A percentile compares a stretch with the other conserved stretches of the same genome.
Conservation (phyloP, 768 basidiomycete genomes). For the Tricholoma matsutake region DNA sequence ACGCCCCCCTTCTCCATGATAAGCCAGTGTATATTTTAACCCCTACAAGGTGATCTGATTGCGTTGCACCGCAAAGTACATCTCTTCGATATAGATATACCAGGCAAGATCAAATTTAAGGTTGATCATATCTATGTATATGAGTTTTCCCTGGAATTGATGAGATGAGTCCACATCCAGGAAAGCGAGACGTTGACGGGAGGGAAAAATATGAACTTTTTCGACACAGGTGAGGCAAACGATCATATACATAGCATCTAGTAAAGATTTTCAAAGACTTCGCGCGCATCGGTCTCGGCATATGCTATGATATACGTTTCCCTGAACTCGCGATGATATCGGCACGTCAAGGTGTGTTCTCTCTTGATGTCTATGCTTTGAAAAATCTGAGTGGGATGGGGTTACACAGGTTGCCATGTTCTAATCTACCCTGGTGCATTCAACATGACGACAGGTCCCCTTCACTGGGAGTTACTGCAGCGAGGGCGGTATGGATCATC, state of each 20-base stretch:
- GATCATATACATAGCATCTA: background rate
- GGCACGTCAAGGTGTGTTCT: conserved; percentile 69
- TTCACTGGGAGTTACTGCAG: conserved; percentile 94
- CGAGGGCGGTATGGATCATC: conserved; percentile 61
- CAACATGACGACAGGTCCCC: conserved; percentile 91
- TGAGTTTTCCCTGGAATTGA: background rate
- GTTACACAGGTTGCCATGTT: conserved; percentile 69
- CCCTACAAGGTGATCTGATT: conserved; percentile 70
- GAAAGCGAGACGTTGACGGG: conserved; percentile 87
- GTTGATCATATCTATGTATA: conserved; percentile 31
- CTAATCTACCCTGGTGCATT: conserved; percentile 95
- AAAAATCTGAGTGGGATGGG: background rate
- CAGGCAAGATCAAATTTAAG: conserved; percentile 88
- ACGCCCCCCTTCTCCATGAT: background rate
- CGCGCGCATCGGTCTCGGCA: conserved; percentile 93
- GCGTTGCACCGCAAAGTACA: conserved; percentile 93
- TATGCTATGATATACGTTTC: conserved; percentile 95
- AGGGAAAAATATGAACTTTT: conserved; percentile 69
- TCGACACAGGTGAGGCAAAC: conserved; percentile 72
- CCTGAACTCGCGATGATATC: conserved; percentile 92
- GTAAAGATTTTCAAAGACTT: conserved; percentile 57
- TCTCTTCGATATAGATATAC: conserved; percentile 96
- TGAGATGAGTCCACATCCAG: conserved; percentile 35
- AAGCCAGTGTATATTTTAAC: background rate
- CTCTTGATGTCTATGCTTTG: background rate